Base-by-base conservation (phyloP, 495 filamentous ascomycete genomes). In the Aspergillus panamensis region DNA sequence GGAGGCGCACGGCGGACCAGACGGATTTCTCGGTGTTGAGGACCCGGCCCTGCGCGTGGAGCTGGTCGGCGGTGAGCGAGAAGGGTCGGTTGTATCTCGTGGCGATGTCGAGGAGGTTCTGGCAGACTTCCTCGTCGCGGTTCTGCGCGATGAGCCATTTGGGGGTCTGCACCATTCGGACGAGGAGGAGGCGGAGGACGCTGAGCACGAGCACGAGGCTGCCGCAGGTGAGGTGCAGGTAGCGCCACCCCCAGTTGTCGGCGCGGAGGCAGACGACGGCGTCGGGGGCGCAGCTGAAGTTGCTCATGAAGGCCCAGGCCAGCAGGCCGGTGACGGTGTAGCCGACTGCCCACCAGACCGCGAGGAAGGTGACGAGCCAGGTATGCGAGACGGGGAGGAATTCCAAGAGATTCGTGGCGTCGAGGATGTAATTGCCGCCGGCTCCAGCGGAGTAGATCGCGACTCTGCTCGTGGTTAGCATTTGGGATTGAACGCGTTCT, bases 291-390 rank as follows among this genome's bases (percentile, higher is more conserved):
- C 72, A 73, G 59, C 57, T 66, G 55, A 62, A 75, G 59, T 73
- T 71, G 59, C 62, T 65, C 72, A 75, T 73, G 60, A 68, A 73
- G 14, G 59, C 70, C 72, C 72, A 75, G 13, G 72, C 70, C n/a
- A 75, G 58, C n/a, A 74, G 53, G n/a, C 72, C 70, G n/a, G 72
- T 68, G 40, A 73, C 60, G 8, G 65, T 69, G 53, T 71, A 74
- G 20, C 70, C 70, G 40, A 72, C 64, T 3, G 66, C 70, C 68
- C 70, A 73, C 71, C 71, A 74, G 8, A 69, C 45, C 39, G 71
- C 57, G 43, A 74, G 63, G 57, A 73, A 71, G 19, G 70, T 73
- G 30, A 74, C 69, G 6, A 74, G 65, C 70, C 72, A 74, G 45
- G 65, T 30, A 33, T 70, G 62, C 4, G 56, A 58, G 6, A 63